phyloP scores from a whole-genome alignment of 345 rosid genomes.

The Syzygium aromaticum region DNA sequence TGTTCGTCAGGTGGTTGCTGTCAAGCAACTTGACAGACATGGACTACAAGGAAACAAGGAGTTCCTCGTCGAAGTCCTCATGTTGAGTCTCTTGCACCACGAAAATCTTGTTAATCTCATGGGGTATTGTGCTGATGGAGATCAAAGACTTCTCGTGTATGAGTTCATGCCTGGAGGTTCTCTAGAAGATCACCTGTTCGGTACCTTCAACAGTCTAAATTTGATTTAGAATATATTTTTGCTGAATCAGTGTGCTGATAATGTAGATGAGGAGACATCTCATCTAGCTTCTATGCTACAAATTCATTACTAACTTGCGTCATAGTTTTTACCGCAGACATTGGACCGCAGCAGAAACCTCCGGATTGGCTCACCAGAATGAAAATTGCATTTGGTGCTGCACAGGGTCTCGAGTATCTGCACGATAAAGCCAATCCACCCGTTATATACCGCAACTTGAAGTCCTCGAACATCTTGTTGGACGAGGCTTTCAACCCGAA shows the following conservation, averaged over 20 bases:
- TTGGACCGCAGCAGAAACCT: neutral
- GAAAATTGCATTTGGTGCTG: slow-evolving; percentile 20
- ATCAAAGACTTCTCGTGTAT: slow-evolving; percentile 18
- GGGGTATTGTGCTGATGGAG: slow-evolving; percentile 26
- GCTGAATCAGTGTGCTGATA: neutral
- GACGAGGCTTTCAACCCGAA: slow-evolving; percentile 9
- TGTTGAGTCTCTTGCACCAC: slow-evolving; percentile 16
- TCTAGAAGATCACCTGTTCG: slow-evolving; percentile 12
- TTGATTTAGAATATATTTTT: neutral
- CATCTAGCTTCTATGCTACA: neutral
- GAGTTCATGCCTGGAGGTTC: slow-evolving; percentile 17
- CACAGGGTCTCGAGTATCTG: slow-evolving; percentile 20
- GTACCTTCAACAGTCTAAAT: neutral
- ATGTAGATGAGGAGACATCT: neutral
- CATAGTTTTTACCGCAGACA: neutral
- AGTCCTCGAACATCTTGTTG: slow-evolving; percentile 20
- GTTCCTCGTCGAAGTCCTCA: slow-evolving; percentile 17
- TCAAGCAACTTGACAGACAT: slow-evolving; percentile 21
- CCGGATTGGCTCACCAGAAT: slow-evolving; percentile 16
- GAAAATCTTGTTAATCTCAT: slow-evolving; percentile 18
- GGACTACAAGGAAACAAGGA: slow-evolving; percentile 24
- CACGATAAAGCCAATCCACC: slow-evolving; percentile 21
- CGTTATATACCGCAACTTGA: slow-evolving; percentile 14
- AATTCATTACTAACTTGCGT: neutral
- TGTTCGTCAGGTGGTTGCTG: slow-evolving; percentile 18